A percentile compares a stretch with the other conserved stretches of the same genome.
phyloP scores from a whole-genome alignment of 805 yeast genomes.

The Candida silvicultrix region DNA sequence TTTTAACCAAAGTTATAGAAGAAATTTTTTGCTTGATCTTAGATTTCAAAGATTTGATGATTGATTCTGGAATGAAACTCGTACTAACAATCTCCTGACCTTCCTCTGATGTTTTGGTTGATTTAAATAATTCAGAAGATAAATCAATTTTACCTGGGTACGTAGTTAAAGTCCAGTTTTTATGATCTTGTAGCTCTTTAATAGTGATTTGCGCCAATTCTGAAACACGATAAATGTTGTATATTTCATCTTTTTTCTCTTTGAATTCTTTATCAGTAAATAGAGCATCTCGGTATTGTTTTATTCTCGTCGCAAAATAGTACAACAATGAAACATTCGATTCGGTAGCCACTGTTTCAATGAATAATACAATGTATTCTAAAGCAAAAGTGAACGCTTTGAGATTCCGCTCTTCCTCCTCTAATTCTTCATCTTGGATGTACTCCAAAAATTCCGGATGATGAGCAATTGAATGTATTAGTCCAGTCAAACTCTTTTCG shows the following conservation, averaged over 20 bases:
- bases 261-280: constrained; percentile 28
- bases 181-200: constrained; percentile 47
- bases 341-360: constrained; percentile 52
- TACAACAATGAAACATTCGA: constrained; percentile 69
- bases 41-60: constrained; percentile 30
- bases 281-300: constrained; percentile 64
- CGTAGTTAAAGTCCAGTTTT: constrained; percentile 64
- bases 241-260: constrained; percentile 19
- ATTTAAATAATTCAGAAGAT: constrained; percentile 64
- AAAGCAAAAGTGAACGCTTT: constrained; percentile 48
- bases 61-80: constrained; percentile 46
- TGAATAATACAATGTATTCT: constrained; percentile 53
- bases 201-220: constrained; percentile 68
- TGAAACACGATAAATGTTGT: constrained; percentile 56
- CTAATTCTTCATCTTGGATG: constrained; percentile 22
- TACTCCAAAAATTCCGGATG: constrained; percentile 56
- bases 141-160: constrained; percentile 77
- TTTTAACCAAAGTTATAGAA: constrained; percentile 17
- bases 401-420: constrained; percentile 21
- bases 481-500: constrained; percentile 62
- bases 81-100: constrained; percentile 51
- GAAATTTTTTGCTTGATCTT: constrained; percentile 28
- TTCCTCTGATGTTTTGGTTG: constrained; percentile 49
- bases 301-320: constrained; percentile 71
- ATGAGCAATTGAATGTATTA: constrained; percentile 68